Evolutionary conservation across 805 yeast genomes (phyloP).

Genomic region (Metschnikowia dekortorum): DNA sequence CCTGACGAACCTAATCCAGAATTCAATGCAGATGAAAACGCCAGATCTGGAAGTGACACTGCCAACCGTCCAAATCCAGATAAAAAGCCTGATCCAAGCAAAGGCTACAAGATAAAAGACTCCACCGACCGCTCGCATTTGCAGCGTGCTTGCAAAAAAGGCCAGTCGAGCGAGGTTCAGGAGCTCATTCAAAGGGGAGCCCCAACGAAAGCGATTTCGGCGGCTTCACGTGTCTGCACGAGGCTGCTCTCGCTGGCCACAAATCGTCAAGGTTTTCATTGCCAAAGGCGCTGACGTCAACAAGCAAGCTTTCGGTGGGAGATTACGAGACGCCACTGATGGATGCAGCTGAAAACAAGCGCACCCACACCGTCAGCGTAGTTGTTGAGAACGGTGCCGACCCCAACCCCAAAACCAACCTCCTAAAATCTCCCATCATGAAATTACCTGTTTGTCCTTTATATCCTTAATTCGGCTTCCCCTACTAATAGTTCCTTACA

Average conservation of each 20-base stretch:
- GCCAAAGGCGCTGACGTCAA: slow-evolving; percentile 78
- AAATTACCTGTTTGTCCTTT: too few relatives aligned
- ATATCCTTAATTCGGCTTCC: too few relatives aligned
- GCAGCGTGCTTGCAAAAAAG: slow-evolving; percentile 79
- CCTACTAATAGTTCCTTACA: too few relatives aligned
- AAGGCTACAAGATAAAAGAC: slow-evolving; percentile 44
- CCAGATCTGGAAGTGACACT: neutral
- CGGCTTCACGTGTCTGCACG: slow-evolving; percentile 86
- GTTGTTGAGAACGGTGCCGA: slow-evolving; percentile 75
- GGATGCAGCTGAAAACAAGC: slow-evolving; percentile 86
- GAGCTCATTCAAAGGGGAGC: slow-evolving; percentile 56
- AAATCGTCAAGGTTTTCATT: slow-evolving; percentile 59
- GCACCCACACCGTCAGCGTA: slow-evolving; percentile 59
- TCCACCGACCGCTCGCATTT: slow-evolving; percentile 76
- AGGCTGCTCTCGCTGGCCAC: slow-evolving; percentile 85
- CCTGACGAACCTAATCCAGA: neutral
- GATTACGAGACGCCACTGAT: slow-evolving; percentile 86
- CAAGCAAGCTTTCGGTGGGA: slow-evolving; percentile 67
- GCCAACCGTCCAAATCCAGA: neutral
- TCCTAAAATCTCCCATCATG: too few relatives aligned
- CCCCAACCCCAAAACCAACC: slow-evolving; percentile 43
- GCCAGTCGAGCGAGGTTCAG: slow-evolving; percentile 58
- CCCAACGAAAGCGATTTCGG: slow-evolving; percentile 88
- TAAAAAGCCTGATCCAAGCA: slow-evolving; percentile 1
- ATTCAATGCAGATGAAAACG: neutral